phyloP scores from a whole-genome alignment of 208 protist genomes.

The Crithidia fasciculata region DNA sequence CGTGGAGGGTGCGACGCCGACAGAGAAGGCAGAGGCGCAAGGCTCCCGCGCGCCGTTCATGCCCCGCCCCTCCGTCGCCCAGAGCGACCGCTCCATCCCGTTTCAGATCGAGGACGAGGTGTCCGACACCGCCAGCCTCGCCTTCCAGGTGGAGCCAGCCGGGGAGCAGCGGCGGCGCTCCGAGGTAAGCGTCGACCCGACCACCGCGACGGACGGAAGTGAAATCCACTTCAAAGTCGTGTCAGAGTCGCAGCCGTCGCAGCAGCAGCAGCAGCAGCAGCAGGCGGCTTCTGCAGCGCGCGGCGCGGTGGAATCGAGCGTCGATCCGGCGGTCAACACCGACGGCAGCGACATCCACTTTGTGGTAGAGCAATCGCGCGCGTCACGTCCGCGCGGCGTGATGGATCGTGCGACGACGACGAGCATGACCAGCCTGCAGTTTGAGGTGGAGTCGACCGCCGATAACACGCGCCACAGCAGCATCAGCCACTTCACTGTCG shows the following conservation, averaged over 20 bases:
- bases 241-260: conserved; percentile 6
- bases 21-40: not conserved
- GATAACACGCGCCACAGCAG: conserved; percentile 17
- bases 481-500: conserved; percentile 29
- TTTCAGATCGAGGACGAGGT: conserved; percentile 16
- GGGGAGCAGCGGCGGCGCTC: not conserved
- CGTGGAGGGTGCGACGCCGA: not conserved
- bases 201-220: conserved; percentile 14
- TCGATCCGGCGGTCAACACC: not conserved
- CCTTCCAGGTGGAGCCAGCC: conserved; percentile 28
- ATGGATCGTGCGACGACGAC: not conserved
- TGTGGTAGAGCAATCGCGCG: conserved; percentile 11
- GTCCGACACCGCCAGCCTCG: conserved; percentile 16
- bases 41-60: not conserved
- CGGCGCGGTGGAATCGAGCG: not conserved
- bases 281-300: not conserved
- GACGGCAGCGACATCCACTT: conserved; percentile 22
- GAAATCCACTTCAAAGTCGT: conserved; percentile 25
- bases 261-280: not conserved
- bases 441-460: conserved; percentile 26
- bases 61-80: conserved; percentile 9
- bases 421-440: conserved; percentile 17
- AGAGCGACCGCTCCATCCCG: conserved; percentile 20
- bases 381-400: conserved; percentile 7
- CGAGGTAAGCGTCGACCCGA: not conserved